These are phyloP conservation scores for Spergularia azorica DNA, from an alignment of 179 eudicot species.

Conservation along the genomic window DNA sequence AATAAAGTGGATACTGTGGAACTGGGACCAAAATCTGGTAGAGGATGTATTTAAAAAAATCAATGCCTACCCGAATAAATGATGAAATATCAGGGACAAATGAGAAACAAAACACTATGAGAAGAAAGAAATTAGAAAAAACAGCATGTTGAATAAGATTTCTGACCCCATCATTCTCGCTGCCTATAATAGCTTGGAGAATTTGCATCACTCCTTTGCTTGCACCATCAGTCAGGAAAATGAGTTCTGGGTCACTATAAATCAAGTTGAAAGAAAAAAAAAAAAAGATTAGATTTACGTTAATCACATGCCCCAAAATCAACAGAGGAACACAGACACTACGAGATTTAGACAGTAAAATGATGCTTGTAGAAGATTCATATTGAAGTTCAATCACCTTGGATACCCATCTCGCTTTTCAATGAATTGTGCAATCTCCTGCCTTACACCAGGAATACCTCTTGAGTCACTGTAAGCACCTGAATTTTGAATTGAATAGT, in stretches of 20 bases:
- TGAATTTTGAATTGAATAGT: constrained; percentile 27
- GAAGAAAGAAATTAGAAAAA: constrained; percentile 3
- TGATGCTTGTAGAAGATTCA: constrained; percentile 7
- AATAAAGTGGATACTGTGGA: constrained; percentile 97
- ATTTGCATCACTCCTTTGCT: constrained; percentile 99
- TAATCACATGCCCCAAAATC: constrained; percentile 3
- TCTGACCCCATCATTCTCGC: constrained; percentile 75
- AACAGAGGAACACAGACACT: not conserved
- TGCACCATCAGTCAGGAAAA: constrained; percentile 97
- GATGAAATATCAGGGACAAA: not conserved
- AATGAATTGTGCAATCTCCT: constrained; percentile 92
- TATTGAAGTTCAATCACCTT: constrained; percentile 51
- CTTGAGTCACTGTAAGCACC: constrained; percentile 99
- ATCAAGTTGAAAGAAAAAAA: constrained; percentile 9
- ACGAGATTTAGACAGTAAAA: constrained; percentile 7
- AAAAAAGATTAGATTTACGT: not conserved
- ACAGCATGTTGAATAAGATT: constrained; percentile 14
- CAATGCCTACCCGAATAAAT: not conserved
- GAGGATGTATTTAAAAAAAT: constrained; percentile 3
- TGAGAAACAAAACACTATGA: not conserved
- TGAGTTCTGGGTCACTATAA: constrained; percentile 90
- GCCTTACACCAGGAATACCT: constrained; percentile 89
- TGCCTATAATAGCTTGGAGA: constrained; percentile 67
- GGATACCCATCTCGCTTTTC: constrained; percentile 96
- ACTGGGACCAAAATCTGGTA: constrained; percentile 90